A percentile compares a stretch with the other conserved stretches of the same genome.
Evolutionary conservation across 179 eudicot species (phyloP).

Genomic region (Spergularia azorica): DNA sequence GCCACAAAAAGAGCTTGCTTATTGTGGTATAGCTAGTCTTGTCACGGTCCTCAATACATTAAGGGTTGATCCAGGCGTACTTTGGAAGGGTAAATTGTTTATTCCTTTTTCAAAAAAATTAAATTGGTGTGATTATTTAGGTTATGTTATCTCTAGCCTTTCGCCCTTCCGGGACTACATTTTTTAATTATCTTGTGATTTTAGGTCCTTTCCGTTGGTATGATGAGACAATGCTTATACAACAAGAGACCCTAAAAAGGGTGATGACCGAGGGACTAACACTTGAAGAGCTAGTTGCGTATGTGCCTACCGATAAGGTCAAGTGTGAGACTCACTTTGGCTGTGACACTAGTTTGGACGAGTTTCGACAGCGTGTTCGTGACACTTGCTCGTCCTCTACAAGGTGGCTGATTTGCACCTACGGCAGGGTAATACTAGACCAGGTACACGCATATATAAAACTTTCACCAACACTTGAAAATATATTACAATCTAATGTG

Average conservation of each 20-base stretch:
- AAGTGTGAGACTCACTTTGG: background rate
- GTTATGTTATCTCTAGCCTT: too few species aligned
- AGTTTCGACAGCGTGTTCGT: background rate
- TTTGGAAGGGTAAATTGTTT: slow-evolving; percentile 2
- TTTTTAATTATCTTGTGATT: too few species aligned
- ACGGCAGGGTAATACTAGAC: background rate
- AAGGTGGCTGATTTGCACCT: background rate
- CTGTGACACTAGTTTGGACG: background rate
- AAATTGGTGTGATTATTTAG: too few species aligned
- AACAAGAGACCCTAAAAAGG: background rate
- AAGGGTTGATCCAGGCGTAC: background rate
- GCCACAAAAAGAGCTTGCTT: slow-evolving; percentile 8
- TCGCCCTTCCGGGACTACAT: too few species aligned
- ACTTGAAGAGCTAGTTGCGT: background rate
- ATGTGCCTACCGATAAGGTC: slow-evolving; percentile 2
- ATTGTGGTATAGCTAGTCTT: slow-evolving; percentile 2
- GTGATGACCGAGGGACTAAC: background rate
- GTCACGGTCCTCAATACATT: background rate
- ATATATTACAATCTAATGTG: too few species aligned
- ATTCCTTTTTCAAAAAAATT: too few species aligned
- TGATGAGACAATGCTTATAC: background rate
- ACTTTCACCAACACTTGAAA: too few species aligned
- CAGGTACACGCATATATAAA: background rate
- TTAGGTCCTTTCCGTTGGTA: slow-evolving; percentile 9
- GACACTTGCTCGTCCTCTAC: background rate